Percentiles rank a stretch among this genome's conserved stretches.
Evolutionary conservation across 345 rosid genomes (phyloP).

Genomic region (Gossypium arboreum): DNA sequence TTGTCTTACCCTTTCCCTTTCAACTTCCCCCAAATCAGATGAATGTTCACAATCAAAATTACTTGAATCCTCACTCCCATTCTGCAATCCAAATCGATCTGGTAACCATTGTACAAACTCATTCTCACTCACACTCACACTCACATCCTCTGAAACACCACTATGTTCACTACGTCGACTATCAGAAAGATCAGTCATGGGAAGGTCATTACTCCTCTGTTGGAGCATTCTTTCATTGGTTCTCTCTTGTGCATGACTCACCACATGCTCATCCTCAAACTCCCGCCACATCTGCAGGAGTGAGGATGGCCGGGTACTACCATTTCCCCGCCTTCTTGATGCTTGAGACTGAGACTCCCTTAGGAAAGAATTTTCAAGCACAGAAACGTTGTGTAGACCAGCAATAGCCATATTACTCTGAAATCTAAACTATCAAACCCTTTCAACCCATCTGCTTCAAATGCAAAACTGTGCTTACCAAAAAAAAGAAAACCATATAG

Average conservation of each 20-base stretch:
- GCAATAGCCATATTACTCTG: slow-evolving; percentile 66
- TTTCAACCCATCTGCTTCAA: slow-evolving; percentile 47
- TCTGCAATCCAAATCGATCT: slow-evolving; percentile 41
- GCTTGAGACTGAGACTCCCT: slow-evolving; percentile 62
- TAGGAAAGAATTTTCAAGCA: slow-evolving; percentile 65
- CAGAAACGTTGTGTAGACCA: slow-evolving; percentile 71
- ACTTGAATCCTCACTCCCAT: slow-evolving; percentile 42
- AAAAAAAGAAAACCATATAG: slow-evolving; percentile 18
- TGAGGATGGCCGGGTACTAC: slow-evolving; percentile 70
- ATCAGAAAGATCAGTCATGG: slow-evolving; percentile 39
- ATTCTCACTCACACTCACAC: slow-evolving; percentile 43
- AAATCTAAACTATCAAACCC: slow-evolving; percentile 21
- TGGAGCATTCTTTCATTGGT: slow-evolving; percentile 42
- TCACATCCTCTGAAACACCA: slow-evolving; percentile 39
- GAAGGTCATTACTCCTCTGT: slow-evolving; percentile 38
- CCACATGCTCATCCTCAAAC: slow-evolving; percentile 80
- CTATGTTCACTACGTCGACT: slow-evolving; percentile 37
- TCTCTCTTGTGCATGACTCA: slow-evolving; percentile 57
- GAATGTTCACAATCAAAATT: slow-evolving; percentile 36
- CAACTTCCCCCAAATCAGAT: slow-evolving; percentile 65
- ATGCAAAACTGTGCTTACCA: slow-evolving; percentile 27
- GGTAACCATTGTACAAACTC: slow-evolving; percentile 58
- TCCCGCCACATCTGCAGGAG: slow-evolving; percentile 86
- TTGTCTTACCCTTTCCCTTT: slow-evolving; percentile 85
- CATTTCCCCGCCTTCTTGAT: slow-evolving; percentile 47